Evolutionary conservation across 2,329 filamentous ascomycete species (phyloP).

Genomic region (Bipolaris victoriae): DNA sequence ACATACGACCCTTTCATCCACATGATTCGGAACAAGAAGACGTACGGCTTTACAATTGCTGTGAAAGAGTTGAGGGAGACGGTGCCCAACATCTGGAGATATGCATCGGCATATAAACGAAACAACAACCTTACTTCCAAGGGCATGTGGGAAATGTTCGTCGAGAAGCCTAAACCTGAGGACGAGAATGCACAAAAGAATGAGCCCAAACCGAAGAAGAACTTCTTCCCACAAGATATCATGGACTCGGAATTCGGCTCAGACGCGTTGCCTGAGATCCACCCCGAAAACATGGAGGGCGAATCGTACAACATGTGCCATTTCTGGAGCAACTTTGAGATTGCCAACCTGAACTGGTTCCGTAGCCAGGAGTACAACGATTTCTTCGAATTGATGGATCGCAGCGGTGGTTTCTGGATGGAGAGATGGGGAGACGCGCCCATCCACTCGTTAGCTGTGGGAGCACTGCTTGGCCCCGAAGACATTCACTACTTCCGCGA

Average conservation of each 20-base stretch:
- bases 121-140: conserved; percentile 88
- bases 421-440: conserved; percentile 98
- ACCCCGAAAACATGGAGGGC: conserved; percentile 93
- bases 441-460: conserved; percentile 95
- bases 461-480: conserved; percentile 76
- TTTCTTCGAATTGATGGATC: conserved; percentile 99
- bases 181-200: conserved; percentile 64
- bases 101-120: conserved; percentile 97
- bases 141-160: conserved; percentile 98
- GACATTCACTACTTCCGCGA: conserved; percentile 99
- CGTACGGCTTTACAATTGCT: conserved; percentile 97
- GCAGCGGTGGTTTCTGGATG: conserved; percentile 98
- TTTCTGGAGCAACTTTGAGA: conserved; percentile 99
- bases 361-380: conserved; percentile 96
- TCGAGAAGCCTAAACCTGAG: conserved; percentile 73
- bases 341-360: conserved; percentile 93
- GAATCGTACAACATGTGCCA: conserved; percentile 99
- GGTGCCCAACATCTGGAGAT: conserved; percentile 97
- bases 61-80: conserved; percentile 98
- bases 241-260: conserved; percentile 74
- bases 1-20: conserved; percentile 97
- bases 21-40: conserved; percentile 95
- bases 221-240: conserved; percentile 80
- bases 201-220: conserved; percentile 68
- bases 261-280: conserved; percentile 77